Base-by-base conservation (phyloP, 1,139 yeast species). In the Yamadazyma oceani region DNA sequence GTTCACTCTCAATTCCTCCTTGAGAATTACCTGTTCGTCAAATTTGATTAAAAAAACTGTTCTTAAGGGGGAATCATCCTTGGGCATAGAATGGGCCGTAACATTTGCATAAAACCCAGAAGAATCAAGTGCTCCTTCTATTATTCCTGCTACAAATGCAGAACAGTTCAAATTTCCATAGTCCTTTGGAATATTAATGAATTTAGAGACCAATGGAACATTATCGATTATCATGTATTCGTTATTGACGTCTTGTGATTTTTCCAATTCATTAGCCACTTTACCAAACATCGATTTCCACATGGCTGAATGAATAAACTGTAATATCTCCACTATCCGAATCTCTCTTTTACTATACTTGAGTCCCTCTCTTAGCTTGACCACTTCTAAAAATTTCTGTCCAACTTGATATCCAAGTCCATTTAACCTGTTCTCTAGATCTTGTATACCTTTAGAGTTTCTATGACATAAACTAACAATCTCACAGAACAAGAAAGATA, bases 201-300 rank as follows among this genome's bases (percentile, higher is more conserved):
- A 92, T 50, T 79, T 82, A 9, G 92, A 76, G 35, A 90, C 73
- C 39, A 85, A 53, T 3, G 98, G 98, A 17, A 75, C 63, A 51
- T 85, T 81, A 57, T 92, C 98, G 15, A 84, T 82, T 42, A 94
- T 87, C 88, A 80, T 81, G 54, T 78, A 94, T 59, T 92, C 97
- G 48, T 84, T 82, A 10, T 76, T 75, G 26, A 82, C 74, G 35
- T 90, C 96, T 38, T 87, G 86, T 2, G 95, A 85, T 59, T 84
- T 84, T 50, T 92, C 97, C 41, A 94, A 66, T 41, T 85, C 95
- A 60, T 89, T 92, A 17, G 97, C 96, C 0, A 76, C 69, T 53
- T 80, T 81, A 9, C 92, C 95, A 63, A 92, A 92, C 15, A 90
- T 61, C 12, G 84, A 70, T 43, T 73, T 76, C 98, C 98, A 92